Conservation (phyloP, 257 asterid genomes). For the Forsythia viridissima region DNA sequence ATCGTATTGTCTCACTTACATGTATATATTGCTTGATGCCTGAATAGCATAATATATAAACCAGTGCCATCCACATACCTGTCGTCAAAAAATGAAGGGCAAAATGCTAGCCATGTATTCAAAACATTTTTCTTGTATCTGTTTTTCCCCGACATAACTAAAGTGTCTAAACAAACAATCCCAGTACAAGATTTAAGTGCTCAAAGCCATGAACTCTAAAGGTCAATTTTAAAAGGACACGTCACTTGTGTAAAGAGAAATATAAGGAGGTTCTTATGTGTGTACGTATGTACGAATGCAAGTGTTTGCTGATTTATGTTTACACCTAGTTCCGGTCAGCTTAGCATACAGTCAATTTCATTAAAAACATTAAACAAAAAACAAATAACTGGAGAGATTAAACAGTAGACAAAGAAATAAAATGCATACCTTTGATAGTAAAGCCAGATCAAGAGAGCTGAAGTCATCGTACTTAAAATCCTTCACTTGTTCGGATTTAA, state of each 20-base stretch:
- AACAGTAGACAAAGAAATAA: conserved; percentile 20
- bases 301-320: conserved; percentile 4
- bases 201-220: neutral
- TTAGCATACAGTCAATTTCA: conserved; percentile 17
- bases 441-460: conserved; percentile 89
- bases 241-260: conserved; percentile 10
- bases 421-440: conserved; percentile 78
- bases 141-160: neutral
- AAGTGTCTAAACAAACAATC: neutral
- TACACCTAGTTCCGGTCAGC: conserved; percentile 14
- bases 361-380: neutral
- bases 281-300: conserved; percentile 8
- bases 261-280: neutral
- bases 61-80: neutral
- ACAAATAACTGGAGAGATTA: conserved; percentile 9
- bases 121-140: neutral
- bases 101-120: neutral
- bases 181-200: neutral
- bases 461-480: conserved; percentile 93
- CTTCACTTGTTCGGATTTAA: conserved; percentile 79
- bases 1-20: neutral
- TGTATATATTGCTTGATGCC: neutral
- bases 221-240: neutral
- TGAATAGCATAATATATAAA: neutral
- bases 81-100: neutral